Conservation (phyloP, 2,329 filamentous ascomycete genomes). For the Trichoderma breve region DNA sequence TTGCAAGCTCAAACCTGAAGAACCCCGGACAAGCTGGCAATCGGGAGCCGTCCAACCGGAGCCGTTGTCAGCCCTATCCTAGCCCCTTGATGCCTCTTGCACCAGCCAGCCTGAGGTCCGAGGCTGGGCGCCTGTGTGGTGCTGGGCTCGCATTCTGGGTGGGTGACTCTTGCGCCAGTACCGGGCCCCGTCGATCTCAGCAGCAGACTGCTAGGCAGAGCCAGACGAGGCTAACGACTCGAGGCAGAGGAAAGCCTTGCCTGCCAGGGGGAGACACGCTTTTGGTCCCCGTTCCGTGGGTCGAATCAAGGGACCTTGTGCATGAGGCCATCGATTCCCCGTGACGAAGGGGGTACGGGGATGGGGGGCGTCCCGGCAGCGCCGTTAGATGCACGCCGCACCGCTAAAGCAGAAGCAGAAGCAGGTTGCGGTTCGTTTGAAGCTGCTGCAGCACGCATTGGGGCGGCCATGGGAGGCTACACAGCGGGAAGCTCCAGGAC, state of each 20-base stretch:
- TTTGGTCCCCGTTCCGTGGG: slow-evolving; percentile 18
- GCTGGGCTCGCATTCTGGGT: background rate
- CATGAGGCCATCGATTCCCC: slow-evolving; percentile 1
- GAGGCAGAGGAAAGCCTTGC: slow-evolving; percentile 19
- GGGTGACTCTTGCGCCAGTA: slow-evolving; percentile 12
- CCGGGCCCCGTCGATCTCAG: slow-evolving; percentile 20
- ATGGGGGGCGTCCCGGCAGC: background rate
- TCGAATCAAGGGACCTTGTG: slow-evolving; percentile 13
- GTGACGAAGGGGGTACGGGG: background rate
- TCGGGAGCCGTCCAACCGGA: slow-evolving; percentile 22
- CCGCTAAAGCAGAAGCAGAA: background rate
- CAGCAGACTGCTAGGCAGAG: slow-evolving; percentile 11
- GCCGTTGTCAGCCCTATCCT: slow-evolving; percentile 20
- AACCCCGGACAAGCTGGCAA: slow-evolving; percentile 21
- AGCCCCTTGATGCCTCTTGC: slow-evolving; percentile 19
- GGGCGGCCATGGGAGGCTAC: background rate
- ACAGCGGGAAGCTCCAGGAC: background rate
- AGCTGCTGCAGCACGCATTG: background rate
- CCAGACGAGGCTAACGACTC: slow-evolving; percentile 19
- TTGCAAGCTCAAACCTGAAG: slow-evolving; percentile 27
- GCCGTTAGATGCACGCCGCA: slow-evolving; percentile 7
- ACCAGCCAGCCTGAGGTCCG: slow-evolving; percentile 20
- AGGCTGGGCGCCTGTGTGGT: slow-evolving; percentile 19
- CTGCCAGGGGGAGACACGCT: background rate
- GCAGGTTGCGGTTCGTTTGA: background rate